A percentile compares a stretch with the other conserved stretches of the same genome.
Conservation (phyloP, 1,284 basidiomycete genomes). For the Pholiota adiposa region DNA sequence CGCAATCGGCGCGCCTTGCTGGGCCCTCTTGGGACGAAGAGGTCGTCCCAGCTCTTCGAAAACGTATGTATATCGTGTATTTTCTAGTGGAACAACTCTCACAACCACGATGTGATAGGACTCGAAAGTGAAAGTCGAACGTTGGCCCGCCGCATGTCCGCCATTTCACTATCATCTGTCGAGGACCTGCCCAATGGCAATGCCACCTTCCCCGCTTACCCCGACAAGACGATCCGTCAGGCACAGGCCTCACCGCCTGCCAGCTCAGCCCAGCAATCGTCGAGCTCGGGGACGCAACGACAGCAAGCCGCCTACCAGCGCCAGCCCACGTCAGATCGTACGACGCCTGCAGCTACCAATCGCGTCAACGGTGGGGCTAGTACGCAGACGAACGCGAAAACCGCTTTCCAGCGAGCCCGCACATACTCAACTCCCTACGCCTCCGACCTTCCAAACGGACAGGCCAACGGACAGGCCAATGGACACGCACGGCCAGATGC, state of each 20-base stretch:
- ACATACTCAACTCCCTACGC: constrained; percentile 67
- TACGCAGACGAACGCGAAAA: constrained; percentile 16
- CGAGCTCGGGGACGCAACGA: constrained; percentile 10
- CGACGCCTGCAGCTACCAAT: constrained; percentile 14
- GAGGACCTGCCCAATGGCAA: constrained; percentile 29
- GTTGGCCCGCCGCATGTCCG: constrained; percentile 73
- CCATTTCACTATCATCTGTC: constrained; percentile 62
- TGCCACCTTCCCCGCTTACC: constrained; percentile 18
- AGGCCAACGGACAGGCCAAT: constrained; percentile 29
- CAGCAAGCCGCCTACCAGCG: constrained; percentile 22
- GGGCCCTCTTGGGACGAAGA: constrained; percentile 72
- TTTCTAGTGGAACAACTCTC: constrained; percentile 48
- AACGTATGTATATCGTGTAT: constrained; percentile 47
- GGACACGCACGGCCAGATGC: constrained; percentile 33
- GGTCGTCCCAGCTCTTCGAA: constrained; percentile 71
- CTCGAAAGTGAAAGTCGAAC: constrained; percentile 75
- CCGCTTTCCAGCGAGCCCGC: constrained; percentile 42
- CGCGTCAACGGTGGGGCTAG: constrained; percentile 18
- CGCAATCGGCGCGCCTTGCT: constrained; percentile 54
- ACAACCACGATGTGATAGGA: constrained; percentile 44
- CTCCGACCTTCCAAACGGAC: constrained; percentile 33
- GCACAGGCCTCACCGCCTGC: constrained; percentile 17
- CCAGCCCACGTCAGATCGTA: constrained; percentile 21
- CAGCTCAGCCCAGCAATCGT: constrained; percentile 19
- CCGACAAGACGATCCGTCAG: constrained; percentile 13